These are phyloP conservation scores for Euphorbia celastroides DNA, from an alignment of 441 rosid genomes.

Conservation along the genomic window DNA sequence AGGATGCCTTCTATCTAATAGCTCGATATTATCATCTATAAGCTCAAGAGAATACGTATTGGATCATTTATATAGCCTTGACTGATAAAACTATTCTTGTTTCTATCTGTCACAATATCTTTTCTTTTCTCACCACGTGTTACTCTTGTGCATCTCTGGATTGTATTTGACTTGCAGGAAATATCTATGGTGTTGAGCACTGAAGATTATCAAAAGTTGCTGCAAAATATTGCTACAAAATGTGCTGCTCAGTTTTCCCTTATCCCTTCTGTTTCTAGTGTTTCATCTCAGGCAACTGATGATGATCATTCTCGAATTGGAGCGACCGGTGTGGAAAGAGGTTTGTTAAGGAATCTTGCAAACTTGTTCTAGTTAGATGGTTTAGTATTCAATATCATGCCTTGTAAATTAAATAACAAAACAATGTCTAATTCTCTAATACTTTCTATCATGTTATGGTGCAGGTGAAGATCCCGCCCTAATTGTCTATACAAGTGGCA, in stretches of 20 bases:
- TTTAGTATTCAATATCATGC: constrained; percentile 16
- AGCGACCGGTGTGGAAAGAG: constrained; percentile 30
- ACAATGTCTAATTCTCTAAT: not conserved
- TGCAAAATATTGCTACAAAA: constrained; percentile 71
- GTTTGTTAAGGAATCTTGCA: constrained; percentile 31
- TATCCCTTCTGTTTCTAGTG: constrained; percentile 51
- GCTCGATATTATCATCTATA: not conserved
- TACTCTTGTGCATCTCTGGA: constrained; percentile 7
- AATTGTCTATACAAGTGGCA: constrained; percentile 92
- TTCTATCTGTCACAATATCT: constrained; percentile 8
- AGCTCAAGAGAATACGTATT: not conserved
- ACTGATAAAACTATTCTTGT: not conserved
- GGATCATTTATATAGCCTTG: not conserved
- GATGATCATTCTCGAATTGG: constrained; percentile 33
- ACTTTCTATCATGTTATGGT: constrained; percentile 17
- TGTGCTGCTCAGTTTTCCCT: constrained; percentile 60
- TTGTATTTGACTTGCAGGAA: constrained; percentile 44
- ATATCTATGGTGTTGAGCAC: constrained; percentile 71
- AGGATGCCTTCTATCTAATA: not conserved
- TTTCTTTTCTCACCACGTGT: not conserved
- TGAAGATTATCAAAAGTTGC: constrained; percentile 54
- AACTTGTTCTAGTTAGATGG: constrained; percentile 14
- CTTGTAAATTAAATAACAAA: not conserved
- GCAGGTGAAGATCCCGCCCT: constrained; percentile 83
- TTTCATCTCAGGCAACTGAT: constrained; percentile 28